Evolutionary conservation across 163 green algal genomes (phyloP).

Genomic region (Coccomyxa subellipsoidea): DNA sequence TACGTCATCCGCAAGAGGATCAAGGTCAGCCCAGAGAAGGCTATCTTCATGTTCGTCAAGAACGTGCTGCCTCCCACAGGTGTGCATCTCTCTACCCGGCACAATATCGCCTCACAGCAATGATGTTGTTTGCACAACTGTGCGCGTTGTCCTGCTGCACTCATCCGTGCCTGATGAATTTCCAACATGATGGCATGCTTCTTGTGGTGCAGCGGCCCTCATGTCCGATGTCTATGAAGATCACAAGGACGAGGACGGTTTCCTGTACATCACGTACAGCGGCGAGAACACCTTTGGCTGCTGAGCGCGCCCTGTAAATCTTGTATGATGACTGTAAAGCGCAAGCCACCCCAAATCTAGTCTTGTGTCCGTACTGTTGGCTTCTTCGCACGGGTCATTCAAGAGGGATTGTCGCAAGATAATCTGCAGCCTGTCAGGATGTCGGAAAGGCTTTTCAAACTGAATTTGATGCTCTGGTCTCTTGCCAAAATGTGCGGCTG

Average conservation of each 20-base stretch:
- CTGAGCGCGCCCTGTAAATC: not conserved
- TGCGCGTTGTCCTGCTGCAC: not conserved
- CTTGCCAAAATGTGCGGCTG: not conserved
- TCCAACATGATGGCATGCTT: too few relatives aligned
- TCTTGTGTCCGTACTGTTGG: not conserved
- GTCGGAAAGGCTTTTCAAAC: not conserved
- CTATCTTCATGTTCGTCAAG: constrained; percentile 99
- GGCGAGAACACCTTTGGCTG: constrained; percentile 84
- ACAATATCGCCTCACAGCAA: not conserved
- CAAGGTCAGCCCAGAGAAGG: constrained; percentile 94
- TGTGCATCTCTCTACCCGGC: constrained; percentile 33
- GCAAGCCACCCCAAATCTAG: not conserved
- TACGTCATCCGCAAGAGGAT: constrained; percentile 99
- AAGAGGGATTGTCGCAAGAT: not conserved
- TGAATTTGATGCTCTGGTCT: not conserved
- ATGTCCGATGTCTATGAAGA: constrained; percentile 98
- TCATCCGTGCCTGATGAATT: not conserved
- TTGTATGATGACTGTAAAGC: not conserved
- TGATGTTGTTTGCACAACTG: not conserved
- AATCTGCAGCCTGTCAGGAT: not conserved
- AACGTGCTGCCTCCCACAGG: constrained; percentile 94
- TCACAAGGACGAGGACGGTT: constrained; percentile 98
- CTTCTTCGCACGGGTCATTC: not conserved
- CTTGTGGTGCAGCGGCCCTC: constrained; percentile 71
- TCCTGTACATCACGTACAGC: constrained; percentile 98